These are phyloP conservation scores for Tetracladium maxilliforme DNA, from an alignment of 2,329 filamentous ascomycete genomes.

Conservation along the genomic window DNA sequence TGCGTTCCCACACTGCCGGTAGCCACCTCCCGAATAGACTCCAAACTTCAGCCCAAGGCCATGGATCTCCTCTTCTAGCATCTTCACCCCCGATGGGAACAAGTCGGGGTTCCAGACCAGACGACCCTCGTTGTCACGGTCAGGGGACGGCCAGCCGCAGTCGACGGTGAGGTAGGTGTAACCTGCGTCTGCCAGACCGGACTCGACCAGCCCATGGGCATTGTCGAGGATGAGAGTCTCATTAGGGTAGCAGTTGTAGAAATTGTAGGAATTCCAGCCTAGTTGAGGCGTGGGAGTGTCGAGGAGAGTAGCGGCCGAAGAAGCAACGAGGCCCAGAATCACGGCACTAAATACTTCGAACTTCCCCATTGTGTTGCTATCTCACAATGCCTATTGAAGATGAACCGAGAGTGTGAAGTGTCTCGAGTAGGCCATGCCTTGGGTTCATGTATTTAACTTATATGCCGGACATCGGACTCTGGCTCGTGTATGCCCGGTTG, in stretches of 20 bases:
- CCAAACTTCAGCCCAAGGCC: conserved; percentile 23
- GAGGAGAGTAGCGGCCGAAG: no score
- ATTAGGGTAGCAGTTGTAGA: conserved; percentile 28
- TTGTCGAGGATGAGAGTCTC: conserved; percentile 29
- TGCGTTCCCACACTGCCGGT: conserved; percentile 14
- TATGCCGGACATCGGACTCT: no score
- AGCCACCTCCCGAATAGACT: conserved; percentile 22
- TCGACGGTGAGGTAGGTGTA: conserved; percentile 34
- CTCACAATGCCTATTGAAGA: no score
- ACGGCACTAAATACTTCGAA: no score
- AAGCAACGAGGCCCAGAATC: no score
- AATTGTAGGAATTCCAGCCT: conserved; percentile 38
- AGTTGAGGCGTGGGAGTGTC: no score
- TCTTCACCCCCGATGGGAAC: conserved; percentile 25
- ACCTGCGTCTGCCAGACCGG: conserved; percentile 25
- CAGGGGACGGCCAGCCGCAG: conserved; percentile 29
- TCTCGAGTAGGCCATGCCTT: no score
- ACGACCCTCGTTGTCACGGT: conserved; percentile 15
- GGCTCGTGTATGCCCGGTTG: no score
- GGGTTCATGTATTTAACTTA: no score
- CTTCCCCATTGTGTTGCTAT: no score
- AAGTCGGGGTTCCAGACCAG: conserved; percentile 23
- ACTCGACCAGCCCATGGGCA: conserved; percentile 27
- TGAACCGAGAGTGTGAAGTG: no score
- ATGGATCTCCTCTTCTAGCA: conserved; percentile 24